Evolutionary conservation across 805 yeast species (phyloP), one percentile per base, ranked within the genome.

Genomic region (Metschnikowia orientalis): DNA sequence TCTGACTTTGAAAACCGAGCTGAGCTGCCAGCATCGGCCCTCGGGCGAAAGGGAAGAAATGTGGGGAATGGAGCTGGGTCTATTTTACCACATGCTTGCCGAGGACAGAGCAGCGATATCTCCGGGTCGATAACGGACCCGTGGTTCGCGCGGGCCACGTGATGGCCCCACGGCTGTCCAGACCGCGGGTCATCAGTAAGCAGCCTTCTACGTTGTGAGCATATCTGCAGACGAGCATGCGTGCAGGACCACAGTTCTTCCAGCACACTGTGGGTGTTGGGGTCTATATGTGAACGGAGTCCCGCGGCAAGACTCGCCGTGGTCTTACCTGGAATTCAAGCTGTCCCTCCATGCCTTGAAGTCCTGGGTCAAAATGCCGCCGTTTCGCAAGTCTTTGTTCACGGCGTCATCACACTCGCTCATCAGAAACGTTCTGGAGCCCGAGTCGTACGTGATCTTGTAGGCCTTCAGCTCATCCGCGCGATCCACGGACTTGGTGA

Each of bases 361-460:
- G 44, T 64, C 70, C 16, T 41, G 41, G 6, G 55, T 47, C 24
- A 53, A 41, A 16, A 45, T 40, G 1, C 45, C 53, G 8, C 50
- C 50, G 33, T 41, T 38, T 10, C 54, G 27, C 42, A 48, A 41
- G n/a, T 38, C 22, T 28, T 38, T 41, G 40, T 48, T 38, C 27
- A 53, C 59, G 26, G 50, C 57, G 4, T 56, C 50, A 14, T 67
- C 42, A 31, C 79, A 65, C 45, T 73, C 75, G 8, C 59, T 55
- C 42, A 82, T 59, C 11, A 71, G 59, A 33, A 81, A 70, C 14
- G 77, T 65, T 34, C 73, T 69, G 18, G 73, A 69, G 6, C 63
- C 59, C 2, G 81, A 71, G 43, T 75, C 77, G 50, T 71, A 84
- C n/a, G 70, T 66, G 39, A 79, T 58, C 35, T 70, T 63, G 66